A percentile compares a stretch with the other conserved stretches of the same genome.
Conservation (phyloP, 2,329 filamentous ascomycete species). For the Talaromyces pinophilus region DNA sequence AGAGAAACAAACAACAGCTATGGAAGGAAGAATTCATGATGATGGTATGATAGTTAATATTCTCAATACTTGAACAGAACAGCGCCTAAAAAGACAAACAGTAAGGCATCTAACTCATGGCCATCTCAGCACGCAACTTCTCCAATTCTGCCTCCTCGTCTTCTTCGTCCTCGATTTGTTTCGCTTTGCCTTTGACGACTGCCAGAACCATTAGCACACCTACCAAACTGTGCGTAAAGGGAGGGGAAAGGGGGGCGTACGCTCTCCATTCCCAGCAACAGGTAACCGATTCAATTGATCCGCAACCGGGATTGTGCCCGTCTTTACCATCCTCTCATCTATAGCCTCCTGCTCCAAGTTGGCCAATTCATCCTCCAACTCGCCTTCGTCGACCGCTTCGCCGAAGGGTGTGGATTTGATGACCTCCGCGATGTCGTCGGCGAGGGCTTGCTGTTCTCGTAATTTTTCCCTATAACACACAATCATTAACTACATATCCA, state of each 20-base stretch:
- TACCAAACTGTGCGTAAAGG: background rate
- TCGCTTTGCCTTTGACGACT: constrained; percentile 49
- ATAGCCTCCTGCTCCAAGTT: constrained; percentile 86
- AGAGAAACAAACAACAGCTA: constrained; percentile 2
- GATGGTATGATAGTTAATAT: constrained; percentile 1
- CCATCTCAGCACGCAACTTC: constrained; percentile 95
- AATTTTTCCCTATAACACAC: constrained; percentile 73
- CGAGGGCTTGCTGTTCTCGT: constrained; percentile 87
- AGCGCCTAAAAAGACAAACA: background rate
- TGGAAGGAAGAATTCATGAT: background rate
- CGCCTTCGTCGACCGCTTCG: constrained; percentile 77
- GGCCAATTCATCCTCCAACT: constrained; percentile 83
- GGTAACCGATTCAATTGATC: constrained; percentile 79
- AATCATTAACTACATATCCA: constrained; percentile 6
- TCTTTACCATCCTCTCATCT: constrained; percentile 91
- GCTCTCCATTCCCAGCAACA: constrained; percentile 69
- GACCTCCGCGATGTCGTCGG: constrained; percentile 85
- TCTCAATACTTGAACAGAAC: background rate
- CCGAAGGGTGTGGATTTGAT: constrained; percentile 71
- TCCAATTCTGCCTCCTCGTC: constrained; percentile 94
- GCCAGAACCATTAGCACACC: constrained; percentile 4
- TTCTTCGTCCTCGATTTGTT: constrained; percentile 71
- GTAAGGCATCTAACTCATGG: constrained; percentile 63
- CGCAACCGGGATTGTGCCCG: constrained; percentile 77
- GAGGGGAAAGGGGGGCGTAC: constrained; percentile 56